Conservation (phyloP, 352 stramenopile genomes). For the Pythium coloratum region DNA sequence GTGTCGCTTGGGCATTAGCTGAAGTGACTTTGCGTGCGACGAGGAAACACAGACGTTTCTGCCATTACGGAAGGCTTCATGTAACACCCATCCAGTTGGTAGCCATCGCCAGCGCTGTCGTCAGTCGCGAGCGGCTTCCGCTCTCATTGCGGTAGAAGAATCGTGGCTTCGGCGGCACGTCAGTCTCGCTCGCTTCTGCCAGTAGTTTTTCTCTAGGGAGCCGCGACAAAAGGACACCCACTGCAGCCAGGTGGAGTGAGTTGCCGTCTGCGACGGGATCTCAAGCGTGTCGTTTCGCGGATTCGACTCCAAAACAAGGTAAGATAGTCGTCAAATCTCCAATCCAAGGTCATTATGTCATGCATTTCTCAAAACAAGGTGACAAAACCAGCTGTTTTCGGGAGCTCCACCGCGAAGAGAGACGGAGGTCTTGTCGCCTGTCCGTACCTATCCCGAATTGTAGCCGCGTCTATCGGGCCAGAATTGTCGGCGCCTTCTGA, state of each 20-base stretch:
- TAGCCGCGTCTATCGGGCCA: conserved; percentile 1
- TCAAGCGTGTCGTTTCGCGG: background rate
- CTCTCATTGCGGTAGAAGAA: background rate
- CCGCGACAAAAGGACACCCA: background rate
- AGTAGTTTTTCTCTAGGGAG: background rate
- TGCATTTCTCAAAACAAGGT: background rate
- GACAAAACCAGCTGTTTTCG: background rate
- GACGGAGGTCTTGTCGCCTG: background rate
- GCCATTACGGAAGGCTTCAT: background rate
- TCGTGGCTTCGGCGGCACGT: background rate
- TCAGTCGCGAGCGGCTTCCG: background rate
- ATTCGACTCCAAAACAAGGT: background rate
- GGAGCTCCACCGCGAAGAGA: conserved; percentile 5
- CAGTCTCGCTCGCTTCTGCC: background rate
- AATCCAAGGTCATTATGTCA: background rate
- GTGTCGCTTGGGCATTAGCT: background rate
- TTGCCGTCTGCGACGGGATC: background rate
- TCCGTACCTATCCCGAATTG: conserved; percentile 27
- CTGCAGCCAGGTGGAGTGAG: background rate
- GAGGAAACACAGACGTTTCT: background rate
- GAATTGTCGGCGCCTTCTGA: background rate
- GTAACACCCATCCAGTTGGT: background rate
- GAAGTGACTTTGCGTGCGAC: background rate
- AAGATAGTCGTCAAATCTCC: background rate
- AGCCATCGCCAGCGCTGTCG: background rate